A percentile compares a stretch with the other conserved stretches of the same genome.
Conservation (phyloP, 805 yeast genomes). For the Blastobotrys muscicola region DNA sequence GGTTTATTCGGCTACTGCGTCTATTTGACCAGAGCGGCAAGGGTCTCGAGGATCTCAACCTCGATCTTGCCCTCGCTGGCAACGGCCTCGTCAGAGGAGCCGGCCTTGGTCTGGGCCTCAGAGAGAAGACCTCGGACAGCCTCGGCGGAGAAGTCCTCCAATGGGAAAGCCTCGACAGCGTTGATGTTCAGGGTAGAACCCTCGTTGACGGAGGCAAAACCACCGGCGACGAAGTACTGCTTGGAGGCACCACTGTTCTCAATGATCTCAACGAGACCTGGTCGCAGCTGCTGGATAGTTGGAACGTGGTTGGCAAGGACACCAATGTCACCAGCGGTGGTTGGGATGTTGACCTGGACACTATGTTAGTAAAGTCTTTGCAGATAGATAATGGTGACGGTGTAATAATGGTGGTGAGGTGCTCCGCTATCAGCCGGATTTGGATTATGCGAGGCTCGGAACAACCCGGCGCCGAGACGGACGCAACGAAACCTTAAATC, state of each 20-base stretch:
- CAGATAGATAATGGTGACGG: too few relatives aligned
- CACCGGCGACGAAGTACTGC: constrained; percentile 89
- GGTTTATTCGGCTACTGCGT: background rate
- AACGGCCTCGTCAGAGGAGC: constrained; percentile 71
- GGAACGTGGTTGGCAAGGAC: constrained; percentile 97
- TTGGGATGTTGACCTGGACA: constrained; percentile 88
- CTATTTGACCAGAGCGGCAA: constrained; percentile 72
- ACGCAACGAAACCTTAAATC: too few relatives aligned
- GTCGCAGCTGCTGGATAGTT: constrained; percentile 87
- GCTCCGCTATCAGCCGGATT: too few relatives aligned
- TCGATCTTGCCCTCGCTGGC: constrained; percentile 95
- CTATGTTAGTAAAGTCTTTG: constrained; percentile 16
- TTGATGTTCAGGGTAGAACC: constrained; percentile 83
- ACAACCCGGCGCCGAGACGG: too few relatives aligned
- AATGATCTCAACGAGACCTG: constrained; percentile 90
- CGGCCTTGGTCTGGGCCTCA: constrained; percentile 87
- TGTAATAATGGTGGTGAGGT: too few relatives aligned
- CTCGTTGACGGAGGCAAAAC: constrained; percentile 94
- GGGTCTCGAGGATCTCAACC: constrained; percentile 92
- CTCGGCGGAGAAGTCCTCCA: constrained; percentile 74
- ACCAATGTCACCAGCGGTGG: constrained; percentile 93
- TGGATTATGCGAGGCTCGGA: too few relatives aligned
- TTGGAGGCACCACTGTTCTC: constrained; percentile 54
- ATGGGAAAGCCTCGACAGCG: constrained; percentile 90
- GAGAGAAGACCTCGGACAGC: constrained; percentile 72